phyloP scores from a whole-genome alignment of 192 early-diverging fungal genomes.

The Linnemannia elongata region DNA sequence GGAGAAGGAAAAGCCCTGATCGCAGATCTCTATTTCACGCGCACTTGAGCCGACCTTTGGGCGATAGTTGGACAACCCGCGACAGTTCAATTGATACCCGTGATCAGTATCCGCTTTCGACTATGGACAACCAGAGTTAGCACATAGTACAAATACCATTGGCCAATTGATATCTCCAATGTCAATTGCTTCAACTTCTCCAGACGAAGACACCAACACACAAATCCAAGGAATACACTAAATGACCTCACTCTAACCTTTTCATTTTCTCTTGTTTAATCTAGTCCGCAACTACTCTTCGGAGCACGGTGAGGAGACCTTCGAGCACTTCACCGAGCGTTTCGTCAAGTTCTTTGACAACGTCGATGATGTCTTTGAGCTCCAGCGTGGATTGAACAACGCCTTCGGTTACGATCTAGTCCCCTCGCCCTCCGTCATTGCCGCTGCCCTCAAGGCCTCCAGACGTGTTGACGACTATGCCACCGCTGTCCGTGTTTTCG shows the following conservation, averaged over 20 bases:
- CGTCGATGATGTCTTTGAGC: slow-evolving; percentile 96
- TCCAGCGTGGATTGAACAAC: slow-evolving; percentile 98
- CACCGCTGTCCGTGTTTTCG: slow-evolving; percentile 94
- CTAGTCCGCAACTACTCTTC: slow-evolving; percentile 63
- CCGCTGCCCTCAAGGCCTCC: slow-evolving; percentile 90
- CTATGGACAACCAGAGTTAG: not conserved
- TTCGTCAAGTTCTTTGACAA: slow-evolving; percentile 89
- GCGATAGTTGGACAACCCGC: not conserved
- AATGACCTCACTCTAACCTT: not conserved
- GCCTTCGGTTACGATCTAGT: slow-evolving; percentile 97
- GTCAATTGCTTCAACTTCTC: not conserved
- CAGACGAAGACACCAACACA: not conserved
- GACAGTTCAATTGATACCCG: not conserved
- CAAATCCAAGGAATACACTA: not conserved
- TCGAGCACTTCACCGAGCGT: slow-evolving; percentile 84
- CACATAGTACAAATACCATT: not conserved
- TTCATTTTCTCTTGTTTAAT: not conserved
- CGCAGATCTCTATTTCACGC: not conserved
- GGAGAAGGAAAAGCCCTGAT: not conserved
- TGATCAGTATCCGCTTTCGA: not conserved
- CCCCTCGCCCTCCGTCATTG: slow-evolving; percentile 90
- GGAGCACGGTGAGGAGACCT: slow-evolving; percentile 77
- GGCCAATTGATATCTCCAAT: not conserved
- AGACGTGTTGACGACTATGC: slow-evolving; percentile 95
- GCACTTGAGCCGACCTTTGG: not conserved